phyloP scores from a whole-genome alignment of 441 rosid species.

The Euphorbia schlechtendalii region DNA sequence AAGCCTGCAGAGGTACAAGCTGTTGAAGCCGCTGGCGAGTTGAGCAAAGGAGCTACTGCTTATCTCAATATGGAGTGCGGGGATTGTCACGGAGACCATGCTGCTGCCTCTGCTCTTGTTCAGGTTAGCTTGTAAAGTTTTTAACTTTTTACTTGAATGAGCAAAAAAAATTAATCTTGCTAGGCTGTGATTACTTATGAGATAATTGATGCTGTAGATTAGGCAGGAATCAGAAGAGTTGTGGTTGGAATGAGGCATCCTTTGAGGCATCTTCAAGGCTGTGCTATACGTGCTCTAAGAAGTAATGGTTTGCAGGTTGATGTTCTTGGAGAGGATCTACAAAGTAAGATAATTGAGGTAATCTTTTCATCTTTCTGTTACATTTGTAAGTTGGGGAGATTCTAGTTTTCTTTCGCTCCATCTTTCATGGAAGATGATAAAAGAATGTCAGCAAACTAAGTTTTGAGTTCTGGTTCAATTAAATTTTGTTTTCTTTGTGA shows the following conservation, averaged over 20 bases:
- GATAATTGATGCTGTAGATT: conserved; percentile 30
- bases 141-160: not conserved
- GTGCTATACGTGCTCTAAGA: conserved; percentile 59
- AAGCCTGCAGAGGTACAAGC: conserved; percentile 70
- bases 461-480: not conserved
- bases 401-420: not conserved
- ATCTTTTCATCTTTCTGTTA: not conserved
- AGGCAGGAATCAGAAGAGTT: conserved; percentile 80
- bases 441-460: not conserved
- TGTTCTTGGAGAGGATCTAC: conserved; percentile 82
- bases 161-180: not conserved
- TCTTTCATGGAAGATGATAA: not conserved
- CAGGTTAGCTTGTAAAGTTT: conserved; percentile 37
- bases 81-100: conserved; percentile 81
- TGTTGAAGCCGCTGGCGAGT: conserved; percentile 54
- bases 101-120: conserved; percentile 81
- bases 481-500: not conserved
- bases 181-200: not conserved
- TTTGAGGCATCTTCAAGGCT: conserved; percentile 76
- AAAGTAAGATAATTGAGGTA: conserved; percentile 73
- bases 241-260: conserved; percentile 88
- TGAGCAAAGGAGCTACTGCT: conserved; percentile 57
- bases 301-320: conserved; percentile 71
- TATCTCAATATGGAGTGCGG: conserved; percentile 89
- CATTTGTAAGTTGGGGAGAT: not conserved